Evolutionary conservation across 1,284 basidiomycete species (phyloP).

Genomic region (Cutaneotrichosporon mucoides): DNA sequence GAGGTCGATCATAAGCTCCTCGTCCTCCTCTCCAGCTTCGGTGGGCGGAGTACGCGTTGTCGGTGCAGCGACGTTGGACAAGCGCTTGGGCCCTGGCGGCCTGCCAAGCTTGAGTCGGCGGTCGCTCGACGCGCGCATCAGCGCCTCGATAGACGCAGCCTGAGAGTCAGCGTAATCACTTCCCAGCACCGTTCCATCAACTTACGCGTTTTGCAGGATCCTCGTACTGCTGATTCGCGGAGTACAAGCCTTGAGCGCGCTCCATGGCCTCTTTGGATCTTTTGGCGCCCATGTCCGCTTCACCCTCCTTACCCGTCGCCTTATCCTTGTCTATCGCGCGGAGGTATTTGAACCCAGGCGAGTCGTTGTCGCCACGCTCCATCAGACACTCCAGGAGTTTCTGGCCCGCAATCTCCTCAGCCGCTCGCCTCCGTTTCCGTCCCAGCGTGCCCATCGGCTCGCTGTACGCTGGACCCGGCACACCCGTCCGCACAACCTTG

Average conservation of each 20-base stretch:
- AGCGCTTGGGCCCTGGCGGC: constrained; percentile 6
- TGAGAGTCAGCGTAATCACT: constrained; percentile 4
- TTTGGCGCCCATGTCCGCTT: no score
- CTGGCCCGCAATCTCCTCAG: constrained; percentile 57
- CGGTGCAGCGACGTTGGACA: constrained; percentile 6
- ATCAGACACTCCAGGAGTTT: constrained; percentile 57
- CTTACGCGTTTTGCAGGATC: constrained; percentile 27
- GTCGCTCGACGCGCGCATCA: constrained; percentile 11
- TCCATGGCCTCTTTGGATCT: no score
- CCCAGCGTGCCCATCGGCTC: no score
- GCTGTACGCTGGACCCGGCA: no score
- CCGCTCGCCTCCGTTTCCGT: no score
- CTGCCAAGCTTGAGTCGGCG: constrained; percentile 3
- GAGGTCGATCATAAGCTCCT: constrained; percentile 25
- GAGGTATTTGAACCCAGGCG: constrained; percentile 37
- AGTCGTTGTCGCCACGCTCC: constrained; percentile 49
- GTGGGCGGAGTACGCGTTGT: no score
- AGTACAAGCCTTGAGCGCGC: constrained; percentile 35
- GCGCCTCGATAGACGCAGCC: constrained; percentile 17
- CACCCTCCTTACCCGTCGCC: no score
- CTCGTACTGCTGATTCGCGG: constrained; percentile 19
- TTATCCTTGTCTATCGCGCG: constrained; percentile 15
- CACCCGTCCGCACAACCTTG: constrained; percentile 54
- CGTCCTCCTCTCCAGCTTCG: no score
- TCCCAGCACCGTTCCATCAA: background rate